Base-by-base conservation (phyloP, 179 eudicot species). In the Patellifolia procumbens region DNA sequence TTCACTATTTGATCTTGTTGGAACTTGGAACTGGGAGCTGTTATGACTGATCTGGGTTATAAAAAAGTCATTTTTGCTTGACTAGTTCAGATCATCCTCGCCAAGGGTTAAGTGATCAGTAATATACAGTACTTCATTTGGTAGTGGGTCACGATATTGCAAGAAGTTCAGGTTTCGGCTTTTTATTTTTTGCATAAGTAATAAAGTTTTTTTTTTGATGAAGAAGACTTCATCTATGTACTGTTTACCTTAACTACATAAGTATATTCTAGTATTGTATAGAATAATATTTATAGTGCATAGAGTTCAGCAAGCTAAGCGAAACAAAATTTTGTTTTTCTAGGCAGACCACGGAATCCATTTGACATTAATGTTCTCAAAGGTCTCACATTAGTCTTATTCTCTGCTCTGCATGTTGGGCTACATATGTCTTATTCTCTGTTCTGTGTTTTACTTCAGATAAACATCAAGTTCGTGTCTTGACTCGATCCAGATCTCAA, bases 401-500 rank as follows among this genome's bases (percentile, higher is more conserved):
- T 55, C n/a, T n/a, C n/a, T n/a, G n/a, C n/a, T n/a, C n/a, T n/a
- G n/a, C n/a, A 74, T 7, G 34, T 70, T 61, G 49, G 16, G 49
- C 19, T n/a, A n/a, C n/a, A n/a, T n/a, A n/a, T n/a, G n/a, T n/a
- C n/a, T n/a, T n/a, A n/a, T n/a, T n/a, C n/a, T 72, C 34, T 43
- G 69, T 26, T 43, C 76, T 7, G 29, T 76, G n/a, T 72, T 51
- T 73, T 31, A 58, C 56, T 82, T 79, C 89, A 95, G 99, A 90
- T 82, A 86, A 90, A 60, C 96, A 95, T 79, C 81, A 81, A 72
- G 88, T 95, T 80, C 86, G 81, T 68, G 93, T 95, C 73, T 85
- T 95, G 88, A 95, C 99, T 12, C 84, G 99, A 71, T 93, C 98
- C 17, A 91, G 82, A 82, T 86, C 92, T 34, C 90, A 85, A 61